phyloP scores from a whole-genome alignment of 345 rosid species.

The Camelina laxa region DNA sequence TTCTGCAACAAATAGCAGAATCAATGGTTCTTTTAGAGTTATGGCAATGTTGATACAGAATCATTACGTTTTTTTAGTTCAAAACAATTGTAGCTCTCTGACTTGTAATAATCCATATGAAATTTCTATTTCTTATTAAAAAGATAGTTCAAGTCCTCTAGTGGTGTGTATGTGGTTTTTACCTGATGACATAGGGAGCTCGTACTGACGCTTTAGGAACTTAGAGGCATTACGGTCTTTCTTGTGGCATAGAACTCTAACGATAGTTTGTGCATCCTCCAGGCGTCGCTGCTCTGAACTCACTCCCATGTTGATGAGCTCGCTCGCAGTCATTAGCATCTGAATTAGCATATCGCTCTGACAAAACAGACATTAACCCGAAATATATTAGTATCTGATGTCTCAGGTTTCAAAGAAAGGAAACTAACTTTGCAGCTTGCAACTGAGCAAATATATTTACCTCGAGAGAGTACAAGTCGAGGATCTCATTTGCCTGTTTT shows the following conservation, averaged over 20 bases:
- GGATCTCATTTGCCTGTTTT: slow-evolving; percentile 69
- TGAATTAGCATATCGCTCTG: slow-evolving; percentile 78
- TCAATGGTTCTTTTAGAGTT: slow-evolving; percentile 5
- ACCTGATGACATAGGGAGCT: slow-evolving; percentile 99
- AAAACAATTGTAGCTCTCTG: slow-evolving; percentile 24
- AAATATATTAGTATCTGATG: not conserved
- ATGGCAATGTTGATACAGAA: slow-evolving; percentile 25
- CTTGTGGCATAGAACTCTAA: slow-evolving; percentile 95
- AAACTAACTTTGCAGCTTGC: not conserved
- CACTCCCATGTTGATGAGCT: slow-evolving; percentile 65
- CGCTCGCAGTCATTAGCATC: slow-evolving; percentile 91
- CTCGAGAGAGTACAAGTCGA: slow-evolving; percentile 75
- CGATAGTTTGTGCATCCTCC: slow-evolving; percentile 77
- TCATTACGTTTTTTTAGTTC: slow-evolving; percentile 16
- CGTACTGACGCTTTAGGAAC: slow-evolving; percentile 79
- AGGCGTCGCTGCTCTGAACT: slow-evolving; percentile 55
- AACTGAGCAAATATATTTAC: slow-evolving; percentile 44
- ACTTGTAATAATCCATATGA: slow-evolving; percentile 33
- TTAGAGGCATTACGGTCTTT: slow-evolving; percentile 86
- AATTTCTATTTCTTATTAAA: not conserved
- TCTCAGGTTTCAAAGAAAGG: not conserved
- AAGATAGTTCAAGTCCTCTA: not conserved
- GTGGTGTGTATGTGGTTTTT: slow-evolving; percentile 13
- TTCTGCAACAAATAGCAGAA: slow-evolving; percentile 53
- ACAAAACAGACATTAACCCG: slow-evolving; percentile 8